These are phyloP conservation scores for Cyclanthera cordifolia DNA, from an alignment of 306 rosid species.

Conservation along the genomic window DNA sequence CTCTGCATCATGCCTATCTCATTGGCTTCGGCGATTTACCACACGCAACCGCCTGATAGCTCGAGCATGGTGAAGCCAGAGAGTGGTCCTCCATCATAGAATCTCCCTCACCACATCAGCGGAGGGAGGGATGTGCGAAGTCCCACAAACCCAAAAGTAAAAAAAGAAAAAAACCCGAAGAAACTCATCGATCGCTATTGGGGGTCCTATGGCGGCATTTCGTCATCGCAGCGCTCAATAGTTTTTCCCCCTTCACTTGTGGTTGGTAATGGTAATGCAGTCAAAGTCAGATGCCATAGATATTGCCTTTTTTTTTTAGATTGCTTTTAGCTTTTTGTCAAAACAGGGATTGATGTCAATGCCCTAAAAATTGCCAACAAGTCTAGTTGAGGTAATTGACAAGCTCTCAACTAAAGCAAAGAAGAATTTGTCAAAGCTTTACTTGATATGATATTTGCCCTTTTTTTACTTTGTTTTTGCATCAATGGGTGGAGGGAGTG, in stretches of 20 bases:
- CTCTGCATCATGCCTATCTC: slow-evolving; percentile 95
- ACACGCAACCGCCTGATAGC: slow-evolving; percentile 70
- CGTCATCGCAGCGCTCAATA: slow-evolving; percentile 30
- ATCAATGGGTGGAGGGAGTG: slow-evolving; percentile 46
- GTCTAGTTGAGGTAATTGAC: slow-evolving; percentile 34
- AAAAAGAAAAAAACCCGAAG: not conserved
- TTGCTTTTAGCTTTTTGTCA: slow-evolving; percentile 44
- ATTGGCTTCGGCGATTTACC: slow-evolving; percentile 83
- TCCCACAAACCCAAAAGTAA: slow-evolving; percentile 19
- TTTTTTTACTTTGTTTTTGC: slow-evolving; percentile 27
- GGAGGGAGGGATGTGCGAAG: slow-evolving; percentile 14
- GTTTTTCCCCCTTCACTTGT: slow-evolving; percentile 27
- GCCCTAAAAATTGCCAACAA: slow-evolving; percentile 37
- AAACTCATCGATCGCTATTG: slow-evolving; percentile 23
- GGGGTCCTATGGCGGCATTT: slow-evolving; percentile 49
- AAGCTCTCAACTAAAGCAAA: slow-evolving; percentile 46
- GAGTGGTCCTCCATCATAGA: slow-evolving; percentile 62
- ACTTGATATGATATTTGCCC: slow-evolving; percentile 45
- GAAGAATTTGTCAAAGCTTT: slow-evolving; percentile 50
- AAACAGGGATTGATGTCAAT: slow-evolving; percentile 52
- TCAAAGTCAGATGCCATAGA: slow-evolving; percentile 88
- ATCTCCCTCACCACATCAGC: slow-evolving; percentile 8
- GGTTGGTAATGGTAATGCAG: slow-evolving; percentile 37
- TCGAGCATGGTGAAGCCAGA: slow-evolving; percentile 71
- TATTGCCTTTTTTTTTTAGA: slow-evolving; percentile 34